Evolutionary conservation across 345 rosid species (phyloP), one percentile per base, ranked within the genome.

Genomic region (Angophora floribunda): DNA sequence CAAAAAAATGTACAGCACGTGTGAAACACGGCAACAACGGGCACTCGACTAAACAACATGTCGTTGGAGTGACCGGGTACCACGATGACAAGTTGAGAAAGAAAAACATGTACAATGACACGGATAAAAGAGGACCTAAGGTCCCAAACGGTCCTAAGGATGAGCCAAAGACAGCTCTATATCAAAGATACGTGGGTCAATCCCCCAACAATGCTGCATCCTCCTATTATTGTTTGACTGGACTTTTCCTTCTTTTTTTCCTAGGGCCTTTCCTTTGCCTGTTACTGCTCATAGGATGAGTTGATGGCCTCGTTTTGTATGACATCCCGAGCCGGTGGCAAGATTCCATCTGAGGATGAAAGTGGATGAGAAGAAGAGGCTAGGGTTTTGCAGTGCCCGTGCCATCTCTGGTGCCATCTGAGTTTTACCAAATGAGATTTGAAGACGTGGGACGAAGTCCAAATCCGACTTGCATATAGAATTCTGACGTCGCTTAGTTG

Each of bases 281-380:
- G 57, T 87, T 85, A 89, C 92, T 16, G 13, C 32, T 70, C 47
- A 36, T 32, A 96, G 99, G 97, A 96, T 30, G 98, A 96, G 93
- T 93, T 95, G 26, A 92, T 89, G 89, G 94, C 93, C 30, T 97
- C 99, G 99, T 94, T 96, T 96, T 52, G 45, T 9, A 90, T 88
- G 12, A 90, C 90, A 17, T 51, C 57, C 14, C 93, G 53, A 89
- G 87, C 85, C 22, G 93, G 93, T 7, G 90, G 89, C 26, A 88
- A 89, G 86, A 63, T 91, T 63, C 99, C 96, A 15, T 90, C 95
- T 0, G 92, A 92, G 87, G 95, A 65, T 59, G 88, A 96, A 96
- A 92, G 88, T 93, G 19, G 88, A 92, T 88, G 93, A 94, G 89
- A 97, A 93, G 89, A 94, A 90, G 89, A 90, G 85, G 92, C 92